These are phyloP conservation scores for Macrolepiota dolichaula DNA, from an alignment of 768 basidiomycete species.

Conservation along the genomic window DNA sequence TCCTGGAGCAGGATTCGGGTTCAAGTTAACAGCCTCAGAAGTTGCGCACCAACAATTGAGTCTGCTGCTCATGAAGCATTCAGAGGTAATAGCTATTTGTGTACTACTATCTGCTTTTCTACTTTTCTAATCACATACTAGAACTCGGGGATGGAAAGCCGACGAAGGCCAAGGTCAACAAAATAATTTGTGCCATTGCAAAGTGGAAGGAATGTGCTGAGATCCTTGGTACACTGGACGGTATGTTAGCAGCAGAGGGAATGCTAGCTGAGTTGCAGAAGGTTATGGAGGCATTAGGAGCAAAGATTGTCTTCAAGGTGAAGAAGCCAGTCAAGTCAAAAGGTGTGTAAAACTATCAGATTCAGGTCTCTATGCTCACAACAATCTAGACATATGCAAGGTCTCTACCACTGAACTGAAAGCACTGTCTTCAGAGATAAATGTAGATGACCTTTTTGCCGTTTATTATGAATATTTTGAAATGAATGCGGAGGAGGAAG, in stretches of 20 bases:
- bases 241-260: not conserved
- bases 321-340: too few species aligned
- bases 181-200: too few species aligned
- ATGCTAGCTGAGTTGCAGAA: not conserved
- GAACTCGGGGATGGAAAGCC: too few species aligned
- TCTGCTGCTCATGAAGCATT: not conserved
- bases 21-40: not conserved
- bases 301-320: not conserved
- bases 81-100: not conserved
- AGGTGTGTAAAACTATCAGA: not conserved
- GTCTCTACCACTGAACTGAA: not conserved
- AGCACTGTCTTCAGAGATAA: not conserved
- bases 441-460: not conserved
- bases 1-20: not conserved
- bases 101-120: not conserved
- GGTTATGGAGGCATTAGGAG: not conserved
- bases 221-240: not conserved
- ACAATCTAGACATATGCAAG: not conserved
- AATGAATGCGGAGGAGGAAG: too few species aligned
- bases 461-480: not conserved
- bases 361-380: not conserved
- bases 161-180: too few species aligned
- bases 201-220: slow-evolving; percentile 4
- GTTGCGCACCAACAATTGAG: not conserved
- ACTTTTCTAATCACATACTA: not conserved